Evolutionary conservation across 2,329 filamentous ascomycete genomes (phyloP), one percentile per base, ranked within the genome.

Genomic region (Fusarium proliferatum): DNA sequence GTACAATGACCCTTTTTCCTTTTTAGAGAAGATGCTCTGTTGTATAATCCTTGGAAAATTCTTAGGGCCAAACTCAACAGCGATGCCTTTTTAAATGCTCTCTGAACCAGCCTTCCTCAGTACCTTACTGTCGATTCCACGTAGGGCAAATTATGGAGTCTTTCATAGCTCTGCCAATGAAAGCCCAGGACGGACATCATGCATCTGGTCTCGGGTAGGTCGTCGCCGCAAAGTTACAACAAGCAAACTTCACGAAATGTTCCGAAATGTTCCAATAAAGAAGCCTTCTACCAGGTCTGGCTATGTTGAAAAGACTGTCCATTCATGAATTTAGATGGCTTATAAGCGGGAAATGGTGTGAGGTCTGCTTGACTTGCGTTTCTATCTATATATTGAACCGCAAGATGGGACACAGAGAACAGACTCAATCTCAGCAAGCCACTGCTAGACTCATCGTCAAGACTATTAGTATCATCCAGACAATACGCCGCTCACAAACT

Each of bases 341-440:
- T n/a, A 28, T 2, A 10, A 48, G 9, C 11, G 19, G 1, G 12
- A 26, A 26, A 5, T 26, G 26, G 8, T 2, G 3, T n/a, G 7
- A 28, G 5, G 6, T 13, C n/a, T 11, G 17, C 7, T 46, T n/a
- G 8, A 5, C 26, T 55, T 17, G 26, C 11, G 7, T 19, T 42
- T 33, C 30, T 10, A 33, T 10, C 10, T 33, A 12, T 11, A 33
- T 33, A 33, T 10, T 33, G 30, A 33, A 33, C 30, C 11, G 30
- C 30, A 33, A 33, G 23, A 33, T 33, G 30, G 30, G 30, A 33
- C 30, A 10, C 4, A 10, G 30, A 33, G 30, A 33, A 26, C 26
- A 26, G 26, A 26, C 26, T 26, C 2, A 26, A 26, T 26, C 26
- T 26, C 26, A 6, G 6, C 26, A 26, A 26, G 26, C 26, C 26